phyloP scores from a whole-genome alignment of 352 stramenopile genomes.

The Globisporangium barbulae region DNA sequence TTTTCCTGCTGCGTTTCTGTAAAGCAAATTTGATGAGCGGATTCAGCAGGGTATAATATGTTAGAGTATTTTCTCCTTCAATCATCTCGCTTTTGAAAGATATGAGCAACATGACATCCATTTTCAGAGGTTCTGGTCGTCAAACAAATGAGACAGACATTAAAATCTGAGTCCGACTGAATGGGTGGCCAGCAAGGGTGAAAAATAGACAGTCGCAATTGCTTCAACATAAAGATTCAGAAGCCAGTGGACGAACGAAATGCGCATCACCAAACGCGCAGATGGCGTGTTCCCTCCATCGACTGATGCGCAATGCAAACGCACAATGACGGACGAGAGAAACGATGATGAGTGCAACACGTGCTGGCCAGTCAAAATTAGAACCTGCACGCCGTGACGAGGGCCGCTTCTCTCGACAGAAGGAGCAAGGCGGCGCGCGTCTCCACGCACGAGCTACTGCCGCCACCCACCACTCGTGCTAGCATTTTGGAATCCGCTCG shows the following conservation, averaged over 20 bases:
- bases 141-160: slow-evolving; percentile 2
- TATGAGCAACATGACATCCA: background rate
- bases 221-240: background rate
- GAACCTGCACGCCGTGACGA: background rate
- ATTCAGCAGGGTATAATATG: background rate
- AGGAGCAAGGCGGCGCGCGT: no score
- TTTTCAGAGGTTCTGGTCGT: background rate
- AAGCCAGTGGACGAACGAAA: background rate
- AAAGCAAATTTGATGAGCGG: background rate
- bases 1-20: no score
- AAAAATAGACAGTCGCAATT: background rate
- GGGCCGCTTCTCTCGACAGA: background rate
- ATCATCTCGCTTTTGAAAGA: background rate
- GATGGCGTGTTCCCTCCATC: background rate
- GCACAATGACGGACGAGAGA: background rate
- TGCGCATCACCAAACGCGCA: background rate
- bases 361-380: background rate
- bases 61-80: no score
- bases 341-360: background rate
- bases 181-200: background rate
- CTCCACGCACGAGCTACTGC: background rate
- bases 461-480: background rate
- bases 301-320: background rate
- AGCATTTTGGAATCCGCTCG: background rate
- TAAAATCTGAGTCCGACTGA: background rate